Percentiles rank a stretch among this genome's conserved stretches.
phyloP scores from a whole-genome alignment of 768 basidiomycete genomes.

The Podaxis pistillaris region DNA sequence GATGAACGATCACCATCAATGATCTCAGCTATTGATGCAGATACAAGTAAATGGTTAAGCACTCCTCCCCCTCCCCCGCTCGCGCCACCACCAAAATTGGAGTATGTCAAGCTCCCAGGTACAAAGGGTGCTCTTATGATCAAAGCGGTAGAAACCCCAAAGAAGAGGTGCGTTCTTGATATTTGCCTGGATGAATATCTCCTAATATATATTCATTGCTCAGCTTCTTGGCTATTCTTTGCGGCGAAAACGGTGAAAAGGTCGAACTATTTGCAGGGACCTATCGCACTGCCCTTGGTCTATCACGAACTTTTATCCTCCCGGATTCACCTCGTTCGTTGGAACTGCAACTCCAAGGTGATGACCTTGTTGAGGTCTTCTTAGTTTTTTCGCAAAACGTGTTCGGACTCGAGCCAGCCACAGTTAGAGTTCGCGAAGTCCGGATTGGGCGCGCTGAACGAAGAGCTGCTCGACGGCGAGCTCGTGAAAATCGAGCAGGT shows the following conservation, averaged over 20 bases:
- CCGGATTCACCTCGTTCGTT: conserved; percentile 88
- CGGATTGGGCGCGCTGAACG: conserved; percentile 87
- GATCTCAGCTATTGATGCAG: conserved; percentile 38
- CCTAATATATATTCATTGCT: conserved; percentile 6
- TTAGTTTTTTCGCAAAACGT: conserved; percentile 90
- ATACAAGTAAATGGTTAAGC: conserved; percentile 30
- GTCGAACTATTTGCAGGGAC: conserved; percentile 93
- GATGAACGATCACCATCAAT: conserved; percentile 48
- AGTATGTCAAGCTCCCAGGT: conserved; percentile 90
- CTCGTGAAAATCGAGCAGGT: conserved; percentile 63
- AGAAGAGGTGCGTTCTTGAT: conserved; percentile 63
- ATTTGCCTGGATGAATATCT: neutral
- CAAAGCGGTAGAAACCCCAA: conserved; percentile 86
- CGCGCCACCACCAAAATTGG: conserved; percentile 74
- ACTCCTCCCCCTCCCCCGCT: conserved; percentile 16
- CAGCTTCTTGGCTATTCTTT: conserved; percentile 90
- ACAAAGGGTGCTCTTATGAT: conserved; percentile 84
- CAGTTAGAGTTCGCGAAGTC: conserved; percentile 91
- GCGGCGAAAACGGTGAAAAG: conserved; percentile 90
- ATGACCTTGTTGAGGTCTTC: conserved; percentile 90
- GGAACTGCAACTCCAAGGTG: conserved; percentile 87
- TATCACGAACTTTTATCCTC: conserved; percentile 91
- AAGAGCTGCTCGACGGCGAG: conserved; percentile 77
- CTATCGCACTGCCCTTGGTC: conserved; percentile 81
- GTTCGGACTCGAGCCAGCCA: conserved; percentile 89